Evolutionary conservation across 2,329 filamentous ascomycete species (phyloP), one percentile per base, ranked within the genome.

Genomic region (Cryphonectria naterciae): DNA sequence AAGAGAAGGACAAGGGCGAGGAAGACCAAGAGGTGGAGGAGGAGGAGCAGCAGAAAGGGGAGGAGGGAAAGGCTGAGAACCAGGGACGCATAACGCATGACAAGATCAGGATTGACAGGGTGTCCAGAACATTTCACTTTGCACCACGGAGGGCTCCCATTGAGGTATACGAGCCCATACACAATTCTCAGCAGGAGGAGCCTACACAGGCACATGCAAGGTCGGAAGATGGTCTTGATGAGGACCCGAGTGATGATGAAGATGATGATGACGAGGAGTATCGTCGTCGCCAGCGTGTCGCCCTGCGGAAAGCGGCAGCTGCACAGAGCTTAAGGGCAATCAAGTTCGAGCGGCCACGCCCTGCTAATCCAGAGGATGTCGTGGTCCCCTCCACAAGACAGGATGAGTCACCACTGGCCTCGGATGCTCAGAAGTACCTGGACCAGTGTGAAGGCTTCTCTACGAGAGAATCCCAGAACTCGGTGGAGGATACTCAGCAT

Each of bases 281-380:
- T 58, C 75, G 80, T n/a, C 80, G 83, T 17, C 79, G 77, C 10
- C 80, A 78, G 37, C 79, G 76, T 49, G 82, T 79, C 3, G 80
- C 80, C 22, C 75, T 75, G 56, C 85, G 80, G 68, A 80, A 81
- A 49, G 80, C 82, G 1, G 77, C 80, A 32, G 84, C 82, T 4
- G 78, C 80, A 1, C 79, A 81, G 71, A 79, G 82, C 46, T 79
- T 86, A 71, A 80, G 78, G 0, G 79, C 77, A 15, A 83, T 86
- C n/a, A 81, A 77, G 67, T 78, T 85, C 41, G 69, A 73, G 1
- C 76, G 76, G 8, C 68, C 77, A 3, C 61, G 61, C 13, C 37
- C 61, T 41, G 37, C 61, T 32, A 28, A 32, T 43, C 39, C 61
- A 46, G 61, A 64, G 15, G 81, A 84, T 35, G 75, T 79, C 6